Conservation (phyloP, 2,329 filamentous ascomycete genomes). For the Cadophora malorum region DNA sequence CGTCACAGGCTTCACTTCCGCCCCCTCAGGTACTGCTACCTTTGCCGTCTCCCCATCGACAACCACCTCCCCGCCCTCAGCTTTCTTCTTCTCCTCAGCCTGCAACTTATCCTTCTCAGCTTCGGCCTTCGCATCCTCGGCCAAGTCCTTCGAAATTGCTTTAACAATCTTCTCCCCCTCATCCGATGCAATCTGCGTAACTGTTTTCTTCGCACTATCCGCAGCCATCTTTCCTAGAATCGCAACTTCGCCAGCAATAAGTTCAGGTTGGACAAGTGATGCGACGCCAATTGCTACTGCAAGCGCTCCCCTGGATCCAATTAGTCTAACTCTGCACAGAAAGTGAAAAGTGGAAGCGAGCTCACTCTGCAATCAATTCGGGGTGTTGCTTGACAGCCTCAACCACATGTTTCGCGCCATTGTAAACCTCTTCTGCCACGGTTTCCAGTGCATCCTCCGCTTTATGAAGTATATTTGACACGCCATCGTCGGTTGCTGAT, state of each 20-base stretch:
- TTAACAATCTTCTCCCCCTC: conserved; percentile 35
- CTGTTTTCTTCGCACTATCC: conserved; percentile 33
- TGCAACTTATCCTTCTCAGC: conserved; percentile 21
- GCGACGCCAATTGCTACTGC: conserved; percentile 39
- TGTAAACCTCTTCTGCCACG: conserved; percentile 33
- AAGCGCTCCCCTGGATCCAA: conserved; percentile 33
- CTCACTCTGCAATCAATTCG: conserved; percentile 40
- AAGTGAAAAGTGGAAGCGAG: not conserved
- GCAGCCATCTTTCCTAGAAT: conserved; percentile 40
- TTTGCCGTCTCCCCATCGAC: not conserved
- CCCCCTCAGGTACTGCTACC: not conserved
- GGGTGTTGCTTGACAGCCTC: conserved; percentile 37
- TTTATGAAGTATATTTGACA: conserved; percentile 27
- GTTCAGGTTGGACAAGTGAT: conserved; percentile 38
- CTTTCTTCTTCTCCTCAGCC: conserved; percentile 13
- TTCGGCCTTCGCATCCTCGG: conserved; percentile 26
- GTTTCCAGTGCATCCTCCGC: conserved; percentile 32
- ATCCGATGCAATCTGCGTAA: conserved; percentile 32
- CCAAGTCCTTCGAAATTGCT: conserved; percentile 34
- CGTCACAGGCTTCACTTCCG: not conserved
- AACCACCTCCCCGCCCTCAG: conserved; percentile 8
- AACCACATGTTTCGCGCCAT: conserved; percentile 35
- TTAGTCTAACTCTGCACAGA: not conserved
- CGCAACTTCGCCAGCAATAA: conserved; percentile 37
- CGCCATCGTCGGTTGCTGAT: conserved; percentile 27